Percentiles rank a stretch among this genome's conserved stretches.
Evolutionary conservation across 2,329 filamentous ascomycete genomes (phyloP).

Genomic region (Aspergillus sp.): DNA sequence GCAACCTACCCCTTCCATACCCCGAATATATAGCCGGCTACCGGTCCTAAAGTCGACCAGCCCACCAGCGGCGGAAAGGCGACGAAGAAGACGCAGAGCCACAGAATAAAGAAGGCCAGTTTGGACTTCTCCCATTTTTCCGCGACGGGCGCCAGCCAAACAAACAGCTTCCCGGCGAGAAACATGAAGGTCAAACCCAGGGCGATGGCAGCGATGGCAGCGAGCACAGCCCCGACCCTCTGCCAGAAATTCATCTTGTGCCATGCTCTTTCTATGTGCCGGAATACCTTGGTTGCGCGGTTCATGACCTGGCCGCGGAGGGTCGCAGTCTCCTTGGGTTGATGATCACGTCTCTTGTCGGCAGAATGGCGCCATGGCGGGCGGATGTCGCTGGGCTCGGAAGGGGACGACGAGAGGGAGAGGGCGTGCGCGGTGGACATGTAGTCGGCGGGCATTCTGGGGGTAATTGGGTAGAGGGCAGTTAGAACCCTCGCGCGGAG

Average conservation of each 20-base stretch:
- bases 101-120: slow-evolving; percentile 66
- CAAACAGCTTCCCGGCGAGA: slow-evolving; percentile 73
- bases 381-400: slow-evolving; percentile 29
- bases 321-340: slow-evolving; percentile 24
- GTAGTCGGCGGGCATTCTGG: slow-evolving; percentile 41
- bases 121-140: slow-evolving; percentile 65
- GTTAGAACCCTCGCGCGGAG: too few species aligned
- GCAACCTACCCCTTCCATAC: slow-evolving; percentile 58
- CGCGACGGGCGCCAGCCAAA: slow-evolving; percentile 61
- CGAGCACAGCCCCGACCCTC: slow-evolving; percentile 48
- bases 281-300: slow-evolving; percentile 25
- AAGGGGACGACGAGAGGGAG: slow-evolving; percentile 41
- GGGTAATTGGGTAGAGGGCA: slow-evolving; percentile 1
- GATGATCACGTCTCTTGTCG: slow-evolving; percentile 32
- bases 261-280: slow-evolving; percentile 25
- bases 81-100: slow-evolving; percentile 62
- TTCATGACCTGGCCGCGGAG: slow-evolving; percentile 32
- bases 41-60: slow-evolving; percentile 67
- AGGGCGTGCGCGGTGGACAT: slow-evolving; percentile 44
- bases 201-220: slow-evolving; percentile 42
- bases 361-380: slow-evolving; percentile 45
- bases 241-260: slow-evolving; percentile 45
- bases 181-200: slow-evolving; percentile 61
- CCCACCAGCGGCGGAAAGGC: slow-evolving; percentile 83
- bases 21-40: slow-evolving; percentile 62